Percentiles rank a stretch among this genome's conserved stretches.
Evolutionary conservation across 169 alveolate genomes (phyloP).

Genomic region (Eimeria acervulina): DNA sequence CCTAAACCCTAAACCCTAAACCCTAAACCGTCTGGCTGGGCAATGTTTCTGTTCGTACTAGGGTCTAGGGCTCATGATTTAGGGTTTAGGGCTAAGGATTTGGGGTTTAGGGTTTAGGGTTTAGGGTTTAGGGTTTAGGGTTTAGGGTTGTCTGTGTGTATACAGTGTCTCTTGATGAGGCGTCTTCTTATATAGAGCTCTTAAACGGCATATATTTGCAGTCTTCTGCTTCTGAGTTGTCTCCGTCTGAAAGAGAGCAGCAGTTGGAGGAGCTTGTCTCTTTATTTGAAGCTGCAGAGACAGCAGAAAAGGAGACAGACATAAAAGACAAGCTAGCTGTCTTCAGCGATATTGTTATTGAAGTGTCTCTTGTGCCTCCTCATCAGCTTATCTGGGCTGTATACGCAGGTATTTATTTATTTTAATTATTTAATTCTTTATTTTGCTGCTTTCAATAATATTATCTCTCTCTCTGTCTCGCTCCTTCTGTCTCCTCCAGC

Average conservation of each 20-base stretch:
- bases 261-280: no score
- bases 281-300: not conserved
- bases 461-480: not conserved
- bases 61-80: not conserved
- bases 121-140: not conserved
- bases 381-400: constrained; percentile 24
- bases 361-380: not conserved
- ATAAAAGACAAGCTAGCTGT: no score
- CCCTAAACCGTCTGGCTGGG: not conserved
- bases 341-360: not conserved
- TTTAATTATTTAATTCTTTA: not conserved
- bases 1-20: constrained; percentile 1
- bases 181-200: not conserved
- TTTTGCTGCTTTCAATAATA: no score
- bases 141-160: not conserved
- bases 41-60: not conserved
- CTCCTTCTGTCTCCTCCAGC: not conserved
- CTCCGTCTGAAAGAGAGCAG: no score
- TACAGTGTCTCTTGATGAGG: constrained; percentile 48
- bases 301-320: constrained; percentile 3
- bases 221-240: no score
- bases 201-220: not conserved
- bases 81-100: no score
- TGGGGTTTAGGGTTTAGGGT: not conserved
- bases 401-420: constrained; percentile 4